These are phyloP conservation scores for Aspergillus steynii DNA, from an alignment of 495 filamentous ascomycete species.

Conservation along the genomic window DNA sequence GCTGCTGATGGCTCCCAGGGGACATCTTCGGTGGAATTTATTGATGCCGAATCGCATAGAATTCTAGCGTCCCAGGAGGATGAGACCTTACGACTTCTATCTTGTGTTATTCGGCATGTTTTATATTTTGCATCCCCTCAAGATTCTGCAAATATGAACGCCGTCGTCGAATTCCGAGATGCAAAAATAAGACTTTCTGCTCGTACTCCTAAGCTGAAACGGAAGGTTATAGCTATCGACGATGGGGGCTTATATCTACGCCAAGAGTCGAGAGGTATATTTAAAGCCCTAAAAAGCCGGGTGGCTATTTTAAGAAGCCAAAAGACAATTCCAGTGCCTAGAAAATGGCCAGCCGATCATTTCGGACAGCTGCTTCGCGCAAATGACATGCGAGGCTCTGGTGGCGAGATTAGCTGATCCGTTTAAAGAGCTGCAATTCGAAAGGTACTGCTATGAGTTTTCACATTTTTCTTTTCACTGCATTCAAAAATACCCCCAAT, in stretches of 20 bases:
- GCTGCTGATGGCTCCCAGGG: constrained; percentile 3
- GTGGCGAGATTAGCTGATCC: constrained; percentile 11
- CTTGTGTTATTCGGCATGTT: constrained; percentile 24
- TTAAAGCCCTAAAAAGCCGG: constrained; percentile 9
- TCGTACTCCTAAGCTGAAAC: neutral
- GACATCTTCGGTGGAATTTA: constrained; percentile 15
- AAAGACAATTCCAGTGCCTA: constrained; percentile 21
- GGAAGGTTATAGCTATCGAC: constrained; percentile 20
- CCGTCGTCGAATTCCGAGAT: constrained; percentile 24
- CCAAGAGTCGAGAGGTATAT: constrained; percentile 4
- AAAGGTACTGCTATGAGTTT: neutral
- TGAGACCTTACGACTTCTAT: constrained; percentile 22
- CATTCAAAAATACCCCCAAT: no score
- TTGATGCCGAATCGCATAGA: constrained; percentile 15
- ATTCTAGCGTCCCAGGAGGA: constrained; percentile 11
- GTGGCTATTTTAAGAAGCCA: constrained; percentile 22
- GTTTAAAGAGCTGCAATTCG: neutral
- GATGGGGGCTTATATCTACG: constrained; percentile 19
- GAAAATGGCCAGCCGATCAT: constrained; percentile 19
- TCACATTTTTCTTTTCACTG: neutral
- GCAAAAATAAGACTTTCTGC: constrained; percentile 18
- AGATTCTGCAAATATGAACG: constrained; percentile 2
- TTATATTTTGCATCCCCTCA: constrained; percentile 23
- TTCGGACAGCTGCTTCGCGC: constrained; percentile 18
- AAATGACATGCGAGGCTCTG: constrained; percentile 22